Evolutionary conservation across 2,329 filamentous ascomycete genomes (phyloP).

Genomic region (Fusarium foetens): DNA sequence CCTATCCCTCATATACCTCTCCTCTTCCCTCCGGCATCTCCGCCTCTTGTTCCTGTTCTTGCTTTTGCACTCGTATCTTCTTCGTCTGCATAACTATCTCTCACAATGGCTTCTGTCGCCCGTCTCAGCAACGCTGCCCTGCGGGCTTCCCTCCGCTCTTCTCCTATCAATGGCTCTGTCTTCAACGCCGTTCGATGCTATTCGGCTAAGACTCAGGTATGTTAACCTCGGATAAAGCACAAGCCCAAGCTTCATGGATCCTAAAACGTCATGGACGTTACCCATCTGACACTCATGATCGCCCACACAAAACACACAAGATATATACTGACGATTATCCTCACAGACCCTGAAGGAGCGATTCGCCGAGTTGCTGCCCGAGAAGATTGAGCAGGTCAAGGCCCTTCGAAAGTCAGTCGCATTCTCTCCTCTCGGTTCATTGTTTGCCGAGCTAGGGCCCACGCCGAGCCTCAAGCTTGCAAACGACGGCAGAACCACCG

Average conservation of each 20-base stretch:
- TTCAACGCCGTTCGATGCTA: slow-evolving; percentile 91
- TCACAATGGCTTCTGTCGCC: slow-evolving; percentile 82
- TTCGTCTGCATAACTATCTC: slow-evolving; percentile 46
- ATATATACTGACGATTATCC: slow-evolving; percentile 11
- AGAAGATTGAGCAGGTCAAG: slow-evolving; percentile 99
- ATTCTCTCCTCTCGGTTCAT: slow-evolving; percentile 27
- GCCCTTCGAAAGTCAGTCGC: slow-evolving; percentile 86
- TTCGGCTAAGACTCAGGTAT: slow-evolving; percentile 90
- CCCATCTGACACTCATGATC: background rate
- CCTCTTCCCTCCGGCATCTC: slow-evolving; percentile 51
- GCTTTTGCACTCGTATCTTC: slow-evolving; percentile 42
- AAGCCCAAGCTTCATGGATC: slow-evolving; percentile 9
- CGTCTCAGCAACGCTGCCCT: slow-evolving; percentile 85
- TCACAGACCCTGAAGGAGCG: slow-evolving; percentile 93
- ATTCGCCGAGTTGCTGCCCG: slow-evolving; percentile 94
- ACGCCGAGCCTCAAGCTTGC: slow-evolving; percentile 20
- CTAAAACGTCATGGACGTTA: slow-evolving; percentile 8
- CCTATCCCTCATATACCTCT: slow-evolving; percentile 47
- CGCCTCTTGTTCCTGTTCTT: slow-evolving; percentile 40
- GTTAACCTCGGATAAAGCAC: slow-evolving; percentile 39
- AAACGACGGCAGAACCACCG: slow-evolving; percentile 5
- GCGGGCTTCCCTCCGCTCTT: slow-evolving; percentile 76
- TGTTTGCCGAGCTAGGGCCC: slow-evolving; percentile 22
- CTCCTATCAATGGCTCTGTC: slow-evolving; percentile 75
- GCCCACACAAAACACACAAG: background rate